Evolutionary conservation across 306 rosid genomes (phyloP), one percentile per base, ranked within the genome.

Genomic region (Lotus japonicus): DNA sequence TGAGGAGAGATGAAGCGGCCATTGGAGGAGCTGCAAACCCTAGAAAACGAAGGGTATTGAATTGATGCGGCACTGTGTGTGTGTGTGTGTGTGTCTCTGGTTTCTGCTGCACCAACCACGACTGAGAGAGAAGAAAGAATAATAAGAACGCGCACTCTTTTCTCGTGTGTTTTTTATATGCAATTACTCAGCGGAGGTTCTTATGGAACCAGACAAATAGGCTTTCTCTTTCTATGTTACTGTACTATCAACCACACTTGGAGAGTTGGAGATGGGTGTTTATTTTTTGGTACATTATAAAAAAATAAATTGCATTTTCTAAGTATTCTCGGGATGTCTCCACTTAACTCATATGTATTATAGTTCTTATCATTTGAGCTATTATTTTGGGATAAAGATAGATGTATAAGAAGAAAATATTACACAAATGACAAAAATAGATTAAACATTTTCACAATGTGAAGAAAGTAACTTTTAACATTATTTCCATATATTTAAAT

Each of bases 1-100:
- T 75, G 55, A 90, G 79, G 8, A 88, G 61, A 18, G 89, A 84
- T 16, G 95, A 84, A 46, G 80, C 82, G 33, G 92, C 96, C 98
- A 94, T 94, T 74, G 79, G 31, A 65, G 81, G 9, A 60, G 56
- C 11, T 26, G 68, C 73, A 31, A 79, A 71, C 53, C 81, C 81
- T 66, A 75, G 54, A 62, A 19, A 56, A 41, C 0, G 19, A 72
- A 12, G 63, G 31, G 4, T n/a, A n/a, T n/a, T n/a, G n/a, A n/a
- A n/a, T n/a, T n/a, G n/a, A n/a, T n/a, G n/a, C n/a, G n/a, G n/a
- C n/a, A n/a, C n/a, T n/a, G n/a, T n/a, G n/a, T n/a, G n/a, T n/a
- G n/a, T n/a, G n/a, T n/a, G n/a, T n/a, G n/a, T 65, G 64, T 13
- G 26, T 14, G 49, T 41, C 56, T 51, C 35, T 16, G 75, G 23